These are phyloP conservation scores for Lipomyces chichibuensis DNA, from an alignment of 805 yeast species.

Conservation along the genomic window DNA sequence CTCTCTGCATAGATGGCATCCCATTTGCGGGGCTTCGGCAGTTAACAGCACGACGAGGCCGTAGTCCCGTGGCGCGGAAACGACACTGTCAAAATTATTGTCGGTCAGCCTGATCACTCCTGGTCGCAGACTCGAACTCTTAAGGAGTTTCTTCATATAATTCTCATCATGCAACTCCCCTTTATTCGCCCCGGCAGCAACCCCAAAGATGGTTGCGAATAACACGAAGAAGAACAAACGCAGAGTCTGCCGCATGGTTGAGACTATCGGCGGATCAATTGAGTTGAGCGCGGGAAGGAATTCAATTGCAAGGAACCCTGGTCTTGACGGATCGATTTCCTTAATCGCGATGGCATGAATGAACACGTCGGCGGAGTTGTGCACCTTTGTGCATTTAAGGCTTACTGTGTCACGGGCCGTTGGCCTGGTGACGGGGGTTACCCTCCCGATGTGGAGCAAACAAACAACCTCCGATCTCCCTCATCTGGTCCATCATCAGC, in stretches of 20 bases:
- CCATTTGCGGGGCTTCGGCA: conserved; percentile 71
- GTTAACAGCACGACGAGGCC: conserved; percentile 70
- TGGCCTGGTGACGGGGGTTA: conserved; percentile 12
- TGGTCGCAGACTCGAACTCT: conserved; percentile 21
- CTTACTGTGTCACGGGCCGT: neutral
- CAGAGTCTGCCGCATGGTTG: neutral
- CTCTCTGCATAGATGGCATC: conserved; percentile 73
- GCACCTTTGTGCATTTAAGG: too few species aligned
- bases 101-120: conserved; percentile 59
- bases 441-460: conserved; percentile 1
- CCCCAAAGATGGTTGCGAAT: conserved; percentile 3
- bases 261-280: neutral
- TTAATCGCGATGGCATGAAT: neutral
- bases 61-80: conserved; percentile 70
- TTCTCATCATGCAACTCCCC: conserved; percentile 15
- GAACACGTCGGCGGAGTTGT: neutral
- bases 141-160: conserved; percentile 20
- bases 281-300: too few species aligned
- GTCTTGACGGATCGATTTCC: neutral
- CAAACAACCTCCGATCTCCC: neutral
- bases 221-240: neutral
- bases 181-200: neutral
- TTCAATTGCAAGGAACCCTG: too few species aligned
- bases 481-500: neutral
- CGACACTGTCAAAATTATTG: conserved; percentile 57